Evolutionary conservation across 2,329 filamentous ascomycete genomes (phyloP).

Genomic region (Scedosporium apiospermum): DNA sequence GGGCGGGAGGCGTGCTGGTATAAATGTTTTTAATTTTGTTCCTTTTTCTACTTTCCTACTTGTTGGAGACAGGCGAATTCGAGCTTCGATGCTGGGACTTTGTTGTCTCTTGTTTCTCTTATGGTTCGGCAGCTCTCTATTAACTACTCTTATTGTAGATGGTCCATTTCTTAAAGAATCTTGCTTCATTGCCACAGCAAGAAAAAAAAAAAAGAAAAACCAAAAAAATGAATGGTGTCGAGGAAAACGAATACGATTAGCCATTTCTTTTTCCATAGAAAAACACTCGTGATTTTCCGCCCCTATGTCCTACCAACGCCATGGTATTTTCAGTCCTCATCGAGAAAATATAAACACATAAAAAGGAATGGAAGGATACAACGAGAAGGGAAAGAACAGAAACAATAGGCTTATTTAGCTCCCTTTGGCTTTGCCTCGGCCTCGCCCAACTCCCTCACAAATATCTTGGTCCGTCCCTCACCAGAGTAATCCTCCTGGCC

Average conservation of each 20-base stretch:
- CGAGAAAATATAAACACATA: not conserved
- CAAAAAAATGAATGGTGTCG: not conserved
- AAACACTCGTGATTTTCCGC: not conserved
- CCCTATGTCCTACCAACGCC: not conserved
- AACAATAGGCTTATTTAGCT: constrained; percentile 40
- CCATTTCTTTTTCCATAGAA: not conserved
- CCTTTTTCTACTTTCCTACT: too few relatives aligned
- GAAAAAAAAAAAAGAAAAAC: too few relatives aligned
- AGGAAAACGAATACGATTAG: not conserved
- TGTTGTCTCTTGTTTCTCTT: too few relatives aligned
- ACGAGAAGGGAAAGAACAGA: too few relatives aligned
- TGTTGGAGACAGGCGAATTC: too few relatives aligned
- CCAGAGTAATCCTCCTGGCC: constrained; percentile 70
- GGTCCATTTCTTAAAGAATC: not conserved
- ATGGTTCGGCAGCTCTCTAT: too few relatives aligned
- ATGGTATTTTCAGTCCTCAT: not conserved
- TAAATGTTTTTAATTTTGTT: too few relatives aligned
- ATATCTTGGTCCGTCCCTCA: constrained; percentile 65
- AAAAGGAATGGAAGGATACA: too few relatives aligned
- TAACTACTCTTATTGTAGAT: not conserved
- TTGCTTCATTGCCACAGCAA: too few relatives aligned
- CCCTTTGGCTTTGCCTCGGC: constrained; percentile 83
- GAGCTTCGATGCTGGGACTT: too few relatives aligned
- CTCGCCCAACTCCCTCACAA: constrained; percentile 75
- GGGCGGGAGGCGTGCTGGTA: too few relatives aligned